These are phyloP conservation scores for Fibroporia radiculosa DNA, from an alignment of 768 basidiomycete genomes.

Conservation along the genomic window DNA sequence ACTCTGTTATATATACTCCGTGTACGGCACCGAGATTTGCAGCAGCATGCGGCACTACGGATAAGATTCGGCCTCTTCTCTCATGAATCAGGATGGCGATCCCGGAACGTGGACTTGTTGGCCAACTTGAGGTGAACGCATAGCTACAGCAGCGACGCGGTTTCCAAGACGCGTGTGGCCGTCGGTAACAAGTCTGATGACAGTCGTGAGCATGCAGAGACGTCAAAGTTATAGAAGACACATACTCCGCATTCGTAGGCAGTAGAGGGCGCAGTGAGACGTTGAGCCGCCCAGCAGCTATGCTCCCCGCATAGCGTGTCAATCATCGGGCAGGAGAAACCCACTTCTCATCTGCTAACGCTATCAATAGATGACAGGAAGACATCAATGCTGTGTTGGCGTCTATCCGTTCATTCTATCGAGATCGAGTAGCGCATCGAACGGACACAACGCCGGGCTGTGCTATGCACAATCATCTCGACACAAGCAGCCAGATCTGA, in stretches of 20 bases:
- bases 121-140: conserved; percentile 3
- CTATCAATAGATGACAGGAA: neutral
- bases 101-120: conserved; percentile 11
- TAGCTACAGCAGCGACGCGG: conserved; percentile 12
- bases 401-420: neutral
- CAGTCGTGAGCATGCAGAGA: conserved; percentile 14
- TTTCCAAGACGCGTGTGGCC: conserved; percentile 11
- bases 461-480: conserved; percentile 1
- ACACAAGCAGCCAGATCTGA: neutral
- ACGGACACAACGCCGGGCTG: neutral
- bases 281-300: no score
- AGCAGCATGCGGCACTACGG: no score
- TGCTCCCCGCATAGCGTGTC: neutral
- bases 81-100: conserved; percentile 4
- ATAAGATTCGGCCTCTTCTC: no score
- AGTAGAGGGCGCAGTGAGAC: no score
- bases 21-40: no score
- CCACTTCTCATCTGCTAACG: no score
- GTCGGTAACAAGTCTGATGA: conserved; percentile 15
- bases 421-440: neutral
- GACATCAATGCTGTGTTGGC: neutral
- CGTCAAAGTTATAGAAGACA: neutral
- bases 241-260: no score
- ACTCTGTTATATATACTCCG: no score
- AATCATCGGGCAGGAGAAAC: neutral